A percentile compares a stretch with the other conserved stretches of the same genome.
phyloP scores from a whole-genome alignment of 371 early-diverging fungal species.

The Blastocladiella emersonii region DNA sequence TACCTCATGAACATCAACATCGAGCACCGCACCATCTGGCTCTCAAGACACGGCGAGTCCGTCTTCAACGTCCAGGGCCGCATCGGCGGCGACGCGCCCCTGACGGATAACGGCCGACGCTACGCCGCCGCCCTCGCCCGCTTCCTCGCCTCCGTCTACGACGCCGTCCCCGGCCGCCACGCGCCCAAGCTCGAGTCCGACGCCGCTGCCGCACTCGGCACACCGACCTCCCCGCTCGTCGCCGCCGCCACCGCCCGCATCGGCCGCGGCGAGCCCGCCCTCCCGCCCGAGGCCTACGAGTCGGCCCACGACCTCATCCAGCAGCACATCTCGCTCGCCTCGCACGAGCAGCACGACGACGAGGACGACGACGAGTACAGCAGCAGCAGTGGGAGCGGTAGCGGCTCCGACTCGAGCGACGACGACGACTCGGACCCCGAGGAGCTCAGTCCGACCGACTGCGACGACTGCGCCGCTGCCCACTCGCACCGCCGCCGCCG shows the following conservation, averaged over 20 bases:
- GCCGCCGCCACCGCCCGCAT: background rate
- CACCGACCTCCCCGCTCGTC: background rate
- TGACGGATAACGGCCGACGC: constrained; percentile 43
- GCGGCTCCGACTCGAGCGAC: too few relatives aligned
- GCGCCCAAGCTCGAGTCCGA: background rate
- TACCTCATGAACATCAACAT: constrained; percentile 68
- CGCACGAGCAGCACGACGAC: too few relatives aligned
- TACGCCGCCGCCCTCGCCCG: constrained; percentile 48
- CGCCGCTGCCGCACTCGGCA: background rate
- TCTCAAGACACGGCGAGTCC: constrained; percentile 67
- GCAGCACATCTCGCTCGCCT: too few relatives aligned
- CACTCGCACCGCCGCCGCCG: background rate
- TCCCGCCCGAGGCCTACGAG: too few relatives aligned
- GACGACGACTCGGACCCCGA: too few relatives aligned
- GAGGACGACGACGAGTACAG: constrained; percentile 5
- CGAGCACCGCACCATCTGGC: constrained; percentile 55
- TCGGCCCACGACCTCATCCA: too few relatives aligned
- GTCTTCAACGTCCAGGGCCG: constrained; percentile 24
- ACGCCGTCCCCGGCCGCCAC: background rate
- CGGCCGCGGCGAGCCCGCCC: too few relatives aligned
- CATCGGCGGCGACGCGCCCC: constrained; percentile 66
- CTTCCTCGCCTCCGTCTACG: constrained; percentile 38
- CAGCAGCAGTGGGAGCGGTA: too few relatives aligned
- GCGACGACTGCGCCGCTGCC: constrained; percentile 5
- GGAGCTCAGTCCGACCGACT: too few relatives aligned